Conservation (phyloP, 345 rosid genomes). For the Eucalyptus marginata region DNA sequence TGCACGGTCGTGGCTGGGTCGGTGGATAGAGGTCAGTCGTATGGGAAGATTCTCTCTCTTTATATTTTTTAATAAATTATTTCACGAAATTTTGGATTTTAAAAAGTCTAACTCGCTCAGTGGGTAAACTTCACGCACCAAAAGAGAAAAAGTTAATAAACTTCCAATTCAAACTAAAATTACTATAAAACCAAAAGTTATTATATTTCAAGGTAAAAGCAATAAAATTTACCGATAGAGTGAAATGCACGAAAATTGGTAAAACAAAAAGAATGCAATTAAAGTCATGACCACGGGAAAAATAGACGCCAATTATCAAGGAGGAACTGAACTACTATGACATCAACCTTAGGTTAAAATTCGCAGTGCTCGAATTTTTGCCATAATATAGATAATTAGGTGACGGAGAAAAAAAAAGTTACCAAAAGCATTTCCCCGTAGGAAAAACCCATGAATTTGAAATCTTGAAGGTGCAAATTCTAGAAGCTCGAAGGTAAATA, state of each 20-base stretch:
- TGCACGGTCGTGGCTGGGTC: neutral
- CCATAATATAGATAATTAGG: neutral
- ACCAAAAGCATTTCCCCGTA: neutral
- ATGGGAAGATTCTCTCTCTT: too few relatives aligned
- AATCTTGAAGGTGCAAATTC: neutral
- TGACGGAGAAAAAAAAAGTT: neutral
- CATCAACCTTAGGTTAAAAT: neutral
- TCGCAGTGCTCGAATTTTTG: neutral
- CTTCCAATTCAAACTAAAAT: neutral
- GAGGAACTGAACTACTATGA: neutral
- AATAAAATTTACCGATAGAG: neutral
- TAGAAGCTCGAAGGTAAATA: neutral
- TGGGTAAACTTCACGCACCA: neutral
- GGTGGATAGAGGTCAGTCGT: too few relatives aligned
- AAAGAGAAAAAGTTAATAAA: neutral
- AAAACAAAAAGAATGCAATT: neutral
- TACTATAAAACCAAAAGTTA: neutral
- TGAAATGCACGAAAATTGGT: neutral
- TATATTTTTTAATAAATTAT: too few relatives aligned
- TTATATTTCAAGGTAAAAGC: neutral
- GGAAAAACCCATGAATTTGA: neutral
- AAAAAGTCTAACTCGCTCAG: neutral
- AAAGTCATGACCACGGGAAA: fast-evolving
- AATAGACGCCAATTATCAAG: neutral
- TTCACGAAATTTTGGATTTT: too few relatives aligned